Conservation (phyloP, 345 rosid genomes). For the Theobroma cacao region DNA sequence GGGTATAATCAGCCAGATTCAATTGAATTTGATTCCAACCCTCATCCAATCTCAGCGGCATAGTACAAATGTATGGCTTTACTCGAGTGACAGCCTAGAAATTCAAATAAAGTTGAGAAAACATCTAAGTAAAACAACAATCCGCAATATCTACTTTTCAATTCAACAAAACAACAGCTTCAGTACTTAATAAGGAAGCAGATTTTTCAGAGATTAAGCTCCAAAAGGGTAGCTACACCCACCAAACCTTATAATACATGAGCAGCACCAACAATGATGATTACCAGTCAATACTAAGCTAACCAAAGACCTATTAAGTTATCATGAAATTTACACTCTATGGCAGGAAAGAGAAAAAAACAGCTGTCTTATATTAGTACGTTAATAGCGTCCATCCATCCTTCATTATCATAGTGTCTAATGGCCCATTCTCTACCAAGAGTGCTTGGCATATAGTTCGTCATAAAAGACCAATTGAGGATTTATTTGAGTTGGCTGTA, state of each 20-base stretch:
- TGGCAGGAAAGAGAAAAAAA: not conserved
- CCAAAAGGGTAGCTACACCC: not conserved
- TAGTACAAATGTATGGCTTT: constrained; percentile 91
- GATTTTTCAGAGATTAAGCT: not conserved
- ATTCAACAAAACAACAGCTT: not conserved
- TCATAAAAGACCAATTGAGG: too few species aligned
- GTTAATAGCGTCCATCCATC: not conserved
- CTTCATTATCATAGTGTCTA: not conserved
- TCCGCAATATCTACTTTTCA: not conserved
- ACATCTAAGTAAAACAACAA: not conserved
- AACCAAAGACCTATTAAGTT: not conserved
- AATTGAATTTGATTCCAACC: constrained; percentile 98
- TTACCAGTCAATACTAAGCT: not conserved
- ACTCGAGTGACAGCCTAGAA: constrained; percentile 83
- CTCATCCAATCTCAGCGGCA: constrained; percentile 94
- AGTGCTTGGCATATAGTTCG: too few species aligned
- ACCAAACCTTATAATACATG: not conserved
- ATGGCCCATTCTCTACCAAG: too few species aligned
- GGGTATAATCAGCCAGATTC: constrained; percentile 85
- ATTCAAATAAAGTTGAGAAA: not conserved
- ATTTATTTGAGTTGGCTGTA: too few species aligned
- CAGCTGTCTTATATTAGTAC: not conserved
- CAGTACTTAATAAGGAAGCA: not conserved
- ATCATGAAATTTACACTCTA: not conserved
- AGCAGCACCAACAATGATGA: not conserved